A percentile compares a stretch with the other conserved stretches of the same genome.
Conservation (phyloP, 805 yeast species). For the Ogataea paradorogensis region DNA sequence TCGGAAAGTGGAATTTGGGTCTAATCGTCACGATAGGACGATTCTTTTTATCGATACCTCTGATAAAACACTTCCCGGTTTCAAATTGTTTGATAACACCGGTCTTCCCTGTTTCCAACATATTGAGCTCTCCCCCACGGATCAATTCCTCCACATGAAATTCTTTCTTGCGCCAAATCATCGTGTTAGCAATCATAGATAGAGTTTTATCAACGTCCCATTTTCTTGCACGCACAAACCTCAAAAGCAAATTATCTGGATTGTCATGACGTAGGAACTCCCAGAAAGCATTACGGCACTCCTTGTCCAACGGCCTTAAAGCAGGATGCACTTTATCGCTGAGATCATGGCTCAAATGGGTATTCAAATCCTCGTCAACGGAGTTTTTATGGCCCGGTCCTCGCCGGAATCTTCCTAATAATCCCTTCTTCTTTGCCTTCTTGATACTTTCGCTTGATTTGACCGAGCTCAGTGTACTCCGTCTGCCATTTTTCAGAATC, state of each 20-base stretch:
- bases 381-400: slow-evolving; percentile 27
- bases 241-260: slow-evolving; percentile 73
- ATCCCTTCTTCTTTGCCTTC: slow-evolving; percentile 34
- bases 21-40: slow-evolving; percentile 82
- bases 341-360: slow-evolving; percentile 26
- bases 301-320: slow-evolving; percentile 50
- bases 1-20: slow-evolving; percentile 71
- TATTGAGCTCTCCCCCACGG: slow-evolving; percentile 69
- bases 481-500: slow-evolving; percentile 13
- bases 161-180: slow-evolving; percentile 71
- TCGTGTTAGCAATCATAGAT: slow-evolving; percentile 67
- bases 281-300: slow-evolving; percentile 55
- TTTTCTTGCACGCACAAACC: slow-evolving; percentile 85
- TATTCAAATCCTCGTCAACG: slow-evolving; percentile 18
- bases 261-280: slow-evolving; percentile 67
- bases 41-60: slow-evolving; percentile 68
- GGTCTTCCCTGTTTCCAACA: slow-evolving; percentile 39
- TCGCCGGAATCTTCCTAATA: slow-evolving; percentile 29
- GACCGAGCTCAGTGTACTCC: slow-evolving; percentile 28
- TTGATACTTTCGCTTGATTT: slow-evolving; percentile 26
- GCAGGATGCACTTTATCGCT: slow-evolving; percentile 39
- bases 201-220: slow-evolving; percentile 70
- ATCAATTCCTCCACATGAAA: slow-evolving; percentile 59
- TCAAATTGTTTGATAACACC: slow-evolving; percentile 58
- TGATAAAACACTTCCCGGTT: slow-evolving; percentile 66